phyloP scores from a whole-genome alignment of 176 grass and related monocot species.

The Olyra latifolia region DNA sequence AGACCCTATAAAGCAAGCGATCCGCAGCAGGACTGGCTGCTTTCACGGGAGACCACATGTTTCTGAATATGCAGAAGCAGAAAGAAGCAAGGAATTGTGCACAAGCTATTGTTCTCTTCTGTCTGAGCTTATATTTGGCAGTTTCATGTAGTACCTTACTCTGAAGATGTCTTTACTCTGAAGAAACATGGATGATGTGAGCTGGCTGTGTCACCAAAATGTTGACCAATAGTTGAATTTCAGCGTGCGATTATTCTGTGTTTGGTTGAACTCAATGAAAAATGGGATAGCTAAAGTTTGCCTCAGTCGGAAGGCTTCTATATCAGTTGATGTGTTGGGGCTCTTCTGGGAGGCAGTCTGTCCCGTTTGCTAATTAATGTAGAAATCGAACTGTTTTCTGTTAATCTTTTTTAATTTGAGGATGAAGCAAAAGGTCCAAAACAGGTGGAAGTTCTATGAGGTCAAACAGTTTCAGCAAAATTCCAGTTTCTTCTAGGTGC shows the following conservation, averaged over 20 bases:
- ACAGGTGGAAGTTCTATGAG: neutral
- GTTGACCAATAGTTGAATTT: conserved; percentile 14
- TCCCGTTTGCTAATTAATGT: no score
- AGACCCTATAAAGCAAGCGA: conserved; percentile 31
- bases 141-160: neutral
- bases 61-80: neutral
- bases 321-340: neutral
- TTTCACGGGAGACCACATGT: conserved; percentile 41
- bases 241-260: neutral
- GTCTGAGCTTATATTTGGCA: neutral
- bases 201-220: conserved; percentile 10
- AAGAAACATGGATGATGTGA: conserved; percentile 22
- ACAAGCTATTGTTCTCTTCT: conserved; percentile 24
- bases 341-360: neutral
- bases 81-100: conserved; percentile 33
- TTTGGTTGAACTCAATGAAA: neutral
- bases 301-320: neutral
- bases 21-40: neutral
- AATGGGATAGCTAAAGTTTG: neutral
- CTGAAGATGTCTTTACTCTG: conserved; percentile 20
- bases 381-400: no score
- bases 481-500: neutral
- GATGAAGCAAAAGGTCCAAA: neutral
- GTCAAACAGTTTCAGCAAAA: neutral
- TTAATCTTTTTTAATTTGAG: neutral